A percentile compares a stretch with the other conserved stretches of the same genome.
These are phyloP conservation scores for Naganishia liquefaciens DNA, from an alignment of 1,284 basidiomycete genomes.

Conservation along the genomic window DNA sequence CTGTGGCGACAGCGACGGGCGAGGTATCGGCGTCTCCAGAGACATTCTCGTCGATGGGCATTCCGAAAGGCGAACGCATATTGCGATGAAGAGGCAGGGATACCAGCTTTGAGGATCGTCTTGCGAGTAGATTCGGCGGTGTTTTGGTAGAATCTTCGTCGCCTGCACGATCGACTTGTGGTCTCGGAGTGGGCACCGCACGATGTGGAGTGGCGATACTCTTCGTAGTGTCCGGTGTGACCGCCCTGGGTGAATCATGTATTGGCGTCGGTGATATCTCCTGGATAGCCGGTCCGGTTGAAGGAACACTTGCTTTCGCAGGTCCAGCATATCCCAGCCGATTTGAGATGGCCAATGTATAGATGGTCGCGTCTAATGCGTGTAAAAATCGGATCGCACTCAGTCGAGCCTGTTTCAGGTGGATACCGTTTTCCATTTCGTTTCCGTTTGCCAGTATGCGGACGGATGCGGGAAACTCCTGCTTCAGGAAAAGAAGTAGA, in stretches of 20 bases:
- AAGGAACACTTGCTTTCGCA: conserved; percentile 53
- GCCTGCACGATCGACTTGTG: conserved; percentile 33
- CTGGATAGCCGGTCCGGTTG: conserved; percentile 32
- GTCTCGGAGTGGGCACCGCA: conserved; percentile 31
- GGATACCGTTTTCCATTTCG: conserved; percentile 31
- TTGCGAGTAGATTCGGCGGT: conserved; percentile 29
- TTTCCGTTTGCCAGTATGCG: conserved; percentile 45
- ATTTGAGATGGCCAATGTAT: conserved; percentile 70
- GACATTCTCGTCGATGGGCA: conserved; percentile 48
- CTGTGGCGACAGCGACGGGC: conserved; percentile 55
- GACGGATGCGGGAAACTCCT: conserved; percentile 64
- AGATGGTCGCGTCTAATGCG: conserved; percentile 73
- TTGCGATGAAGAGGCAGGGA: conserved; percentile 58
- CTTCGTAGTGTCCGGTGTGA: conserved; percentile 23
- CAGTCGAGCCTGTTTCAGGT: conserved; percentile 37
- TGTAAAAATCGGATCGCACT: conserved; percentile 64
- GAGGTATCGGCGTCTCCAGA: conserved; percentile 37
- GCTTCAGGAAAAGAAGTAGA: conserved; percentile 69
- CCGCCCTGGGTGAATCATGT: conserved; percentile 14
- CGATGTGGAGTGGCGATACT: conserved; percentile 34
- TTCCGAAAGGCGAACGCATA: not conserved
- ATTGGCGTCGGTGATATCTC: conserved; percentile 22
- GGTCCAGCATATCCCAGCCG: conserved; percentile 59
- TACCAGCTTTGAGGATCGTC: conserved; percentile 45
- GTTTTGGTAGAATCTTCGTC: not conserved